A percentile compares a stretch with the other conserved stretches of the same genome.
These are phyloP conservation scores for Debaryomyces maramus DNA, from an alignment of 805 yeast genomes.

Conservation along the genomic window DNA sequence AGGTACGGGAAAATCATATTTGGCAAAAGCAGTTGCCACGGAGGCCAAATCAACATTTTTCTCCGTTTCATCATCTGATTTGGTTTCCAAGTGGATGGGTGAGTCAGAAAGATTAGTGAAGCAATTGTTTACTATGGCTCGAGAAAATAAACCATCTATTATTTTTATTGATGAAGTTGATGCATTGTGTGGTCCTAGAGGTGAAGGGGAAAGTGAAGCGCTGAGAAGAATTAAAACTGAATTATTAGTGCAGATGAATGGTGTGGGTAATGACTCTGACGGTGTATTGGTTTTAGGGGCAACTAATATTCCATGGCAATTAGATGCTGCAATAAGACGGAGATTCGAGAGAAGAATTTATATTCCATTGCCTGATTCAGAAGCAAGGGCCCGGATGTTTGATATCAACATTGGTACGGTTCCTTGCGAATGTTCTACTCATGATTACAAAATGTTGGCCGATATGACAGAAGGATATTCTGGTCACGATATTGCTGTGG, in stretches of 20 bases:
- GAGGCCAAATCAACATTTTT: slow-evolving; percentile 97
- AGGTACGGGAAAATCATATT: slow-evolving; percentile 95
- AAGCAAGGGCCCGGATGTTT: slow-evolving; percentile 91
- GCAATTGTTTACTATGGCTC: slow-evolving; percentile 91
- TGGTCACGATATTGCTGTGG: slow-evolving; percentile 96
- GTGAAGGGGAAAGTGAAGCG: slow-evolving; percentile 97
- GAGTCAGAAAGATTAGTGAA: slow-evolving; percentile 95
- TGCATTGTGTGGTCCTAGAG: slow-evolving; percentile 96
- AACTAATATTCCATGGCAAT: slow-evolving; percentile 98
- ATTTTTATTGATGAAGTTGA: slow-evolving; percentile 98
- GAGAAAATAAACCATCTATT: slow-evolving; percentile 93
- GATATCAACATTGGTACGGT: slow-evolving; percentile 89
- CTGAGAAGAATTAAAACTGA: slow-evolving; percentile 95
- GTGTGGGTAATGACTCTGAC: slow-evolving; percentile 91
- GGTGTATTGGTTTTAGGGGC: slow-evolving; percentile 97
- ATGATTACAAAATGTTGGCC: slow-evolving; percentile 76
- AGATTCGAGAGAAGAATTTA: slow-evolving; percentile 95
- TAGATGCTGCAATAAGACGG: slow-evolving; percentile 95
- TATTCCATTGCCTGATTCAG: slow-evolving; percentile 91
- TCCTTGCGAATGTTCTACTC: slow-evolving; percentile 72
- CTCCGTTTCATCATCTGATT: slow-evolving; percentile 92
- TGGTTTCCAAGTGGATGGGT: slow-evolving; percentile 99
- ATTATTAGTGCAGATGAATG: slow-evolving; percentile 95
- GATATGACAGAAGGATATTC: slow-evolving; percentile 97
- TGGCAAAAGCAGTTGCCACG: slow-evolving; percentile 98